These are phyloP conservation scores for Mycoemilia scoparia DNA, from an alignment of 192 early-diverging fungal species.

Conservation along the genomic window DNA sequence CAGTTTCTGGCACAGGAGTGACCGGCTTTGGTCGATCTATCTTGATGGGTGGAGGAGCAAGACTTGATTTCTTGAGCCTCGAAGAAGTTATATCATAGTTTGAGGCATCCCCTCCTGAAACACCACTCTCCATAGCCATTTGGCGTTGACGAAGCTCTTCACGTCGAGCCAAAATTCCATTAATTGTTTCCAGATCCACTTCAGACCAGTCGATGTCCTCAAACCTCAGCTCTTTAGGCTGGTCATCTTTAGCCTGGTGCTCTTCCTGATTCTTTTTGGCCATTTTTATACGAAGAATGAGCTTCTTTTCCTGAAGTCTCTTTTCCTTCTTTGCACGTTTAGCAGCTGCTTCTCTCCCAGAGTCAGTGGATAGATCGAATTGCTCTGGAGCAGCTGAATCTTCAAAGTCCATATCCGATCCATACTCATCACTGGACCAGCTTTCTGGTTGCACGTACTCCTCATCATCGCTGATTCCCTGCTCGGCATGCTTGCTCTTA, in stretches of 20 bases:
- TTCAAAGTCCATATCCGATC: conserved; percentile 1
- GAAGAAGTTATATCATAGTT: conserved; percentile 4
- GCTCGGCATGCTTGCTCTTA: conserved; percentile 17
- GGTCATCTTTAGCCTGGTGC: not conserved
- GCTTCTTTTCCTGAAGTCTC: conserved; percentile 8
- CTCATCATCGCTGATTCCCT: conserved; percentile 3
- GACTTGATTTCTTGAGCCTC: conserved; percentile 21
- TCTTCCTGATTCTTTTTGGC: not conserved
- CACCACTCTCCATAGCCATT: conserved; percentile 2
- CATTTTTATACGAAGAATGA: conserved; percentile 18
- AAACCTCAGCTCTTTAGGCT: conserved; percentile 1
- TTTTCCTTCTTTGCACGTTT: not conserved
- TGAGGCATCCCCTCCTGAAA: not conserved
- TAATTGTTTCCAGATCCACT: conserved; percentile 22
- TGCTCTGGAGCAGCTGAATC: conserved; percentile 4
- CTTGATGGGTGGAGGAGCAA: conserved; percentile 19
- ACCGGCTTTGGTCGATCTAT: conserved; percentile 1
- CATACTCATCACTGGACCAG: not conserved
- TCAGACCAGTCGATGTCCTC: conserved; percentile 29
- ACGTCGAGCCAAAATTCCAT: conserved; percentile 16
- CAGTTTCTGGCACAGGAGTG: too few relatives aligned
- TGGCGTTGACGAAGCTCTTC: conserved; percentile 18
- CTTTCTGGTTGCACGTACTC: conserved; percentile 1
- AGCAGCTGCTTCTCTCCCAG: not conserved
- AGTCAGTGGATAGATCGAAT: not conserved